phyloP scores from a whole-genome alignment of 2,329 filamentous ascomycete species.

The Fusarium sp. region DNA sequence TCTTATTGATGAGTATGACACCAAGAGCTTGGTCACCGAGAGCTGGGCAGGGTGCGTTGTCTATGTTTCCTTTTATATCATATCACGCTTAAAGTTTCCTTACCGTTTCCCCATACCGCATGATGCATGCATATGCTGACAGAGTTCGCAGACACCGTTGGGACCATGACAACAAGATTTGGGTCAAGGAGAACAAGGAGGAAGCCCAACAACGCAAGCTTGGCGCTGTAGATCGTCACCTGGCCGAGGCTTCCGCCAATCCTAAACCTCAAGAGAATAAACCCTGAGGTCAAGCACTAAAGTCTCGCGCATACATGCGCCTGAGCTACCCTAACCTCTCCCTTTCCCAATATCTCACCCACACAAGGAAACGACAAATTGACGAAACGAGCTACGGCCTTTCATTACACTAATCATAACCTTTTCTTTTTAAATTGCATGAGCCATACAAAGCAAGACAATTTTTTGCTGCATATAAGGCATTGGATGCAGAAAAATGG shows the following conservation, averaged over 20 bases:
- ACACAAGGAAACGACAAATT: conserved; percentile 6
- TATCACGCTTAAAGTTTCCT: background rate
- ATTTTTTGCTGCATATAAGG: conserved; percentile 18
- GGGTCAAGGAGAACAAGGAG: conserved; percentile 60
- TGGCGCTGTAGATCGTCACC: conserved; percentile 44
- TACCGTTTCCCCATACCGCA: background rate
- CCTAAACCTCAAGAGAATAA: conserved; percentile 9
- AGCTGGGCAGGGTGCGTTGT: conserved; percentile 69
- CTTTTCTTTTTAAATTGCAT: conserved; percentile 1
- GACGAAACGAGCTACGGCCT: conserved; percentile 20
- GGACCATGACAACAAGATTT: conserved; percentile 67
- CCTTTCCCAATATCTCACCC: background rate
- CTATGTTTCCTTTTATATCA: background rate
- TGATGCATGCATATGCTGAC: conserved; percentile 28
- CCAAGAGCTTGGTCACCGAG: conserved; percentile 69
- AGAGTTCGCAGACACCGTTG: conserved; percentile 65
- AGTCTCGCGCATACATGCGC: background rate
- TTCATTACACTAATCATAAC: conserved; percentile 9
- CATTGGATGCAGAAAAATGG: conserved; percentile 32
- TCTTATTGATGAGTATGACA: conserved; percentile 72
- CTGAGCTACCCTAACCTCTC: background rate
- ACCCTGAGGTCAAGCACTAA: background rate
- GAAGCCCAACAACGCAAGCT: conserved; percentile 42
- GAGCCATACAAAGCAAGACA: background rate
- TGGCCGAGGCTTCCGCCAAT: conserved; percentile 39